A percentile compares a stretch with the other conserved stretches of the same genome.
phyloP scores from a whole-genome alignment of 805 yeast species.

The Candida saitoana region DNA sequence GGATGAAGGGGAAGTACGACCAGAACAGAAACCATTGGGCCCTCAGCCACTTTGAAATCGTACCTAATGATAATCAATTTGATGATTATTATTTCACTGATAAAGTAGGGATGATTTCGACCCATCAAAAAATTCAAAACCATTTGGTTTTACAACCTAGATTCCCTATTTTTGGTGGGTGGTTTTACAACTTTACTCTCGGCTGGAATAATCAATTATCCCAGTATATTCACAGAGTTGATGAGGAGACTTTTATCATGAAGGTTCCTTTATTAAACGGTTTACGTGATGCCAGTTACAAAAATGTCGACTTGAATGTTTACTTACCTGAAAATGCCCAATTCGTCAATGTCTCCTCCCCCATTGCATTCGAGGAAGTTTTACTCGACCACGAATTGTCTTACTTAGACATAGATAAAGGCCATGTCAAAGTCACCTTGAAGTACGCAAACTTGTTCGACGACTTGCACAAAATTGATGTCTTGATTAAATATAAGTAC shows the following conservation, averaged over 20 bases:
- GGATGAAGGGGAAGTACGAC: conserved; percentile 55
- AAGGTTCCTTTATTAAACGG: conserved; percentile 72
- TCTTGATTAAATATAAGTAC: conserved; percentile 62
- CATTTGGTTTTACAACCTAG: conserved; percentile 70
- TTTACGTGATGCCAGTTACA: conserved; percentile 66
- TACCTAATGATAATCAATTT: conserved; percentile 38
- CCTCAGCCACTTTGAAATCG: conserved; percentile 56
- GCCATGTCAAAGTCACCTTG: conserved; percentile 72
- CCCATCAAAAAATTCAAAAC: conserved; percentile 48
- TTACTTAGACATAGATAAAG: conserved; percentile 69
- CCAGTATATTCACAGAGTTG: conserved; percentile 45
- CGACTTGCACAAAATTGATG: conserved; percentile 53
- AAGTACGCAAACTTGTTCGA: conserved; percentile 61
- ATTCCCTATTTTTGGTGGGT: conserved; percentile 92
- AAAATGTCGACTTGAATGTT: conserved; percentile 53
- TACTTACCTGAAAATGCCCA: conserved; percentile 87
- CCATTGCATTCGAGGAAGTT: conserved; percentile 40
- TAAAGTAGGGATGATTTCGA: conserved; percentile 88
- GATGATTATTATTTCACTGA: conserved; percentile 76
- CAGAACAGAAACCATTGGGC: conserved; percentile 51
- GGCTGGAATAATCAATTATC: conserved; percentile 78
- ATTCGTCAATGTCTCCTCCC: conserved; percentile 51
- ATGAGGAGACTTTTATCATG: conserved; percentile 50
- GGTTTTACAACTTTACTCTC: conserved; percentile 91
- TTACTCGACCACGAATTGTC: conserved; percentile 42